Base-by-base conservation (phyloP, 2,329 filamentous ascomycete species). In the Aspergillus intermedius region DNA sequence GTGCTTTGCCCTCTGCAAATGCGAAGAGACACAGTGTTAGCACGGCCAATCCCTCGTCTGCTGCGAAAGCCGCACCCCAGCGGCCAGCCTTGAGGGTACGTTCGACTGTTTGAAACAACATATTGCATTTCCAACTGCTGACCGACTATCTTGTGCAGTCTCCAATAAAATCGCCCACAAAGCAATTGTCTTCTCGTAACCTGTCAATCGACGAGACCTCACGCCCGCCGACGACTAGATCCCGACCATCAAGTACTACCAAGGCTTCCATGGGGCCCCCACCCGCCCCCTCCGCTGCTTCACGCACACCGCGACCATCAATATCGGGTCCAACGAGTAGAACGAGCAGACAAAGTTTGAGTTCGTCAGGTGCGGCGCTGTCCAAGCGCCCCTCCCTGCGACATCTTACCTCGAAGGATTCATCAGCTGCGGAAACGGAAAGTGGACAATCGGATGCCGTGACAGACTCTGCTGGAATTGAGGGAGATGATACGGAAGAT, bases 111-210 rank as follows among this genome's bases (percentile, higher is more conserved):
- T n/a, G 17, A 8, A 13, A 8, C 44, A 21, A 8, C 43, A 21
- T 21, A 32, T 49, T 53, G 19, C 49, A 22, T 44, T 13, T 22
- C 37, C 43, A 43, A 42, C 48, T 48, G 42, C 57, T 68, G 45
- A 68, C 54, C 1, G 32, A 19, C 35, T 46, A 37, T 48, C 8
- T 53, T 25, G 37, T 57, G 35, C 61, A 90, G 83, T 89, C 85
- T 50, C 87, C 88, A 2, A 84, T 81, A 0, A 91, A 88, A 60
- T 91, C 87, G 1, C 88, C 88, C 1, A 88, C 85, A 3, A 93
- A 93, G 63, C 85, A 87, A 58, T 66, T 87, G n/a, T 55, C 61
- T 8, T 74, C 69, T 12, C 57, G 63, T 51, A 69, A 75, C 25
- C 54, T 62, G 1, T 64, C 68, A 28, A 51, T 60, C 51, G 42